Evolutionary conservation across 1,139 yeast species (phyloP), one percentile per base, ranked within the genome.

Genomic region (Candida mesenterica): DNA sequence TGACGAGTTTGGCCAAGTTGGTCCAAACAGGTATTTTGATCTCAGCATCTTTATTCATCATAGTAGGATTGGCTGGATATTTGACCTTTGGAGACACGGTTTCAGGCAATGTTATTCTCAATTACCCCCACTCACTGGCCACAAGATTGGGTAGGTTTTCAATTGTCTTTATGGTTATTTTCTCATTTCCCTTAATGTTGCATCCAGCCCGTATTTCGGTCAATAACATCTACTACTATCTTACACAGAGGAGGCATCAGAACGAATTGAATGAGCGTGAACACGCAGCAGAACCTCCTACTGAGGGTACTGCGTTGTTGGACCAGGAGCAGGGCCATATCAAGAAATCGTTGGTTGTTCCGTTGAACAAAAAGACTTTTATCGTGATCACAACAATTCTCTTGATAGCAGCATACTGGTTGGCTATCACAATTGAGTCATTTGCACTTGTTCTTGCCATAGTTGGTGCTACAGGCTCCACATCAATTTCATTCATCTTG

Each of bases 121-220:
- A 75, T 65, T 82, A 80, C 51, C 68, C 80, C 28, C 70, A 68
- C 30, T 38, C 39, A 34, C 49, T 69, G 33, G 51, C 73, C 31
- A 71, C 86, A 4, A 72, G 77, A 8, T 51, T 87, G 33, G 97
- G 95, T 8, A 76, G 92, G 42, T 66, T 79, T 15, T 77, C 89
- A 25, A 76, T 92, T 42, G 94, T 86, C 1, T 65, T 85, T 28
- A 79, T 92, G 83, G 95, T 94, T 28, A 64, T 86, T 9, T 75
- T 92, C 43, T 85, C 96, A 5, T 92, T 83, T 64, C 98, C 98
- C 14, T 70, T 92, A 47, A 85, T 90, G 82, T 77, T 88, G 52
- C 96, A 90, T 56, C 98, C 98, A 1, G 86, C 95, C 32, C 69
- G 98, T 39, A 81, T 87, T 19, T 86, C 97, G 1, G 68, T 83